Percentiles rank a stretch among this genome's conserved stretches.
These are phyloP conservation scores for Citrullus amarus DNA, from an alignment of 306 rosid species.

Conservation along the genomic window DNA sequence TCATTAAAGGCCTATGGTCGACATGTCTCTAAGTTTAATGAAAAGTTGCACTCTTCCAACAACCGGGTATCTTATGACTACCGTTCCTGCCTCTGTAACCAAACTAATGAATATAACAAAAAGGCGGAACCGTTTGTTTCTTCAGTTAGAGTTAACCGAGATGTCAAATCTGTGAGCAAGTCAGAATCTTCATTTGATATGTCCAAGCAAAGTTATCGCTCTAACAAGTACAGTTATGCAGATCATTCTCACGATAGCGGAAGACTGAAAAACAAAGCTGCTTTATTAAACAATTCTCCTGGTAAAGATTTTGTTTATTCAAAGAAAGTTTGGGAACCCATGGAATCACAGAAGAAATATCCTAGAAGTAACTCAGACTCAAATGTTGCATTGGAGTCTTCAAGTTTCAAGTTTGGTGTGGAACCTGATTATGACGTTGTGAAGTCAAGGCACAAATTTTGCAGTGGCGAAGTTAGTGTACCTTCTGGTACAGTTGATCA, in stretches of 20 bases:
- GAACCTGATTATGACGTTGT: constrained; percentile 24
- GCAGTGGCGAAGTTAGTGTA: constrained; percentile 19
- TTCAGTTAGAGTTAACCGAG: constrained; percentile 38
- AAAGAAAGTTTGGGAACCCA: constrained; percentile 92
- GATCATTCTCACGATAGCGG: constrained; percentile 56
- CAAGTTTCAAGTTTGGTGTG: constrained; percentile 29
- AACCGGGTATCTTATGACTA: constrained; percentile 42
- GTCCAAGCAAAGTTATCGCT: constrained; percentile 59
- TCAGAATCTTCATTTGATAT: constrained; percentile 47
- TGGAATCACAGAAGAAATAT: constrained; percentile 65
- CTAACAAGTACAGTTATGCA: constrained; percentile 40
- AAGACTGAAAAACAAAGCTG: constrained; percentile 57
- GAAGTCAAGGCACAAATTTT: constrained; percentile 26
- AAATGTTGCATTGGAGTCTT: constrained; percentile 39
- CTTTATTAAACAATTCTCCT: constrained; percentile 36
- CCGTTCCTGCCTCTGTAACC: constrained; percentile 70
- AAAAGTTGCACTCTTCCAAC: constrained; percentile 49
- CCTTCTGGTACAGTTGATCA: constrained; percentile 30
- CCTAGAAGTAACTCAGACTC: constrained; percentile 60
- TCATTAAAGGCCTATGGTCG: constrained; percentile 52
- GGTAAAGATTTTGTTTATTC: constrained; percentile 51
- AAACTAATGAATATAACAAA: constrained; percentile 46
- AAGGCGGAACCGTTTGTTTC: constrained; percentile 55
- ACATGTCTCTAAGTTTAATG: constrained; percentile 53
- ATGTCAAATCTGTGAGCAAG: constrained; percentile 39